Evolutionary conservation across 1,284 basidiomycete species (phyloP).

Genomic region (Trametes pubescens): DNA sequence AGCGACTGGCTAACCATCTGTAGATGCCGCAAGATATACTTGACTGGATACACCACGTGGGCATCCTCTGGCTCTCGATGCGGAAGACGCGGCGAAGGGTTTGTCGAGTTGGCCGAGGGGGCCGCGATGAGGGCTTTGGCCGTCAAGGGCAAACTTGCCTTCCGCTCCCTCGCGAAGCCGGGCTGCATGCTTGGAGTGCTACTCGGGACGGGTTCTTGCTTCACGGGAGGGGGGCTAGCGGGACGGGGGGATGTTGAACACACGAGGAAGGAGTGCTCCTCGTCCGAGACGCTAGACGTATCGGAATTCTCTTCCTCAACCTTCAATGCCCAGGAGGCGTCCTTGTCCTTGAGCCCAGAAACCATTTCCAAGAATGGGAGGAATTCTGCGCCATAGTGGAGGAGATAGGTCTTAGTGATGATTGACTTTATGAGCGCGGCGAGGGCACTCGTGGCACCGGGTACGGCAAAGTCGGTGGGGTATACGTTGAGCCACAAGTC

Average conservation of each 20-base stretch:
- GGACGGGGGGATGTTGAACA: conserved; percentile 39
- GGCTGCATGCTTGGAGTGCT: conserved; percentile 10
- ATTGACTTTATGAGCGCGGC: conserved; percentile 79
- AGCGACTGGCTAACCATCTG: conserved; percentile 62
- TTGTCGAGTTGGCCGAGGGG: conserved; percentile 25
- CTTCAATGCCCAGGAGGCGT: conserved; percentile 75
- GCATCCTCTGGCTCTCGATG: background rate
- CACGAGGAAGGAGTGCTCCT: conserved; percentile 55
- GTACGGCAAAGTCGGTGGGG: conserved; percentile 78
- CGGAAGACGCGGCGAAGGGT: conserved; percentile 5
- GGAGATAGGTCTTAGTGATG: conserved; percentile 76
- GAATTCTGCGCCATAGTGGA: conserved; percentile 83
- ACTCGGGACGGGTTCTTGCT: conserved; percentile 9
- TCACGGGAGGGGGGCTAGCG: conserved; percentile 26
- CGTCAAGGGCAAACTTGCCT: conserved; percentile 65
- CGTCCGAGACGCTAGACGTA: conserved; percentile 57
- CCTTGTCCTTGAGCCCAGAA: conserved; percentile 66
- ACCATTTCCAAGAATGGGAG: conserved; percentile 77
- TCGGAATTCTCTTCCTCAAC: conserved; percentile 72
- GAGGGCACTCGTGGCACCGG: conserved; percentile 74
- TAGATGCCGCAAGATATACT: conserved; percentile 71
- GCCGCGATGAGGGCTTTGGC: conserved; percentile 48
- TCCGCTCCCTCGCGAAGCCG: conserved; percentile 58
- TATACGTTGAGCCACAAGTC: conserved; percentile 79
- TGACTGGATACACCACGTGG: conserved; percentile 44